Conservation (phyloP, 306 rosid species). For the Fragaria ananassa region DNA sequence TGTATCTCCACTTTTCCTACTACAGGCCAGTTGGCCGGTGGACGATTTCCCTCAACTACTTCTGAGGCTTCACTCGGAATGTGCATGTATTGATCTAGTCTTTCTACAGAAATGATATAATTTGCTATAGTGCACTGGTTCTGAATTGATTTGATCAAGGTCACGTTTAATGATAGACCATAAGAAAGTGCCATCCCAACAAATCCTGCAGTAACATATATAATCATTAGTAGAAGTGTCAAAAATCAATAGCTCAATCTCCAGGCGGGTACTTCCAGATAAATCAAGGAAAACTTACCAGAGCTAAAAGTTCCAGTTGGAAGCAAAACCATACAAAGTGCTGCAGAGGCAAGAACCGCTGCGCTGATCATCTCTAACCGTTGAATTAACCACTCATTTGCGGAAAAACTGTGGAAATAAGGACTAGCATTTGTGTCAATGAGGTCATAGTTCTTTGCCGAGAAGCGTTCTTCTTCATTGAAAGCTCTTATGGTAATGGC, state of each 20-base stretch:
- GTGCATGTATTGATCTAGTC: conserved; percentile 72
- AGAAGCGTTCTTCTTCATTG: conserved; percentile 66
- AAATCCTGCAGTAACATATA: conserved; percentile 45
- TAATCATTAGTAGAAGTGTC: neutral
- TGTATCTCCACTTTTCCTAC: conserved; percentile 64
- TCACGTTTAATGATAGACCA: conserved; percentile 62
- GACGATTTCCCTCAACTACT: conserved; percentile 53
- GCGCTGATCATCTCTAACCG: conserved; percentile 72
- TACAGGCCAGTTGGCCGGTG: conserved; percentile 61
- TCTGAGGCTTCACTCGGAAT: conserved; percentile 72
- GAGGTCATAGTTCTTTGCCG: conserved; percentile 46
- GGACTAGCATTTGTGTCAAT: conserved; percentile 74
- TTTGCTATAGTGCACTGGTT: conserved; percentile 64
- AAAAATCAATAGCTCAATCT: conserved; percentile 3
- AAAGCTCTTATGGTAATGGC: conserved; percentile 57
- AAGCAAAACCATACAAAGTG: conserved; percentile 71
- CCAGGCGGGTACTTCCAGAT: neutral
- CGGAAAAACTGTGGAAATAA: conserved; percentile 63
- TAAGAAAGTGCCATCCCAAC: conserved; percentile 84
- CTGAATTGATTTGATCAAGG: conserved; percentile 56
- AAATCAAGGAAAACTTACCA: conserved; percentile 34
- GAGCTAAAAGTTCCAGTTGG: conserved; percentile 69
- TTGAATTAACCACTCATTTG: conserved; percentile 86
- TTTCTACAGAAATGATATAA: conserved; percentile 71
- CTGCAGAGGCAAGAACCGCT: conserved; percentile 56